Conservation (phyloP, 2,329 filamentous ascomycete genomes). For the Paramyrothecium roridum region DNA sequence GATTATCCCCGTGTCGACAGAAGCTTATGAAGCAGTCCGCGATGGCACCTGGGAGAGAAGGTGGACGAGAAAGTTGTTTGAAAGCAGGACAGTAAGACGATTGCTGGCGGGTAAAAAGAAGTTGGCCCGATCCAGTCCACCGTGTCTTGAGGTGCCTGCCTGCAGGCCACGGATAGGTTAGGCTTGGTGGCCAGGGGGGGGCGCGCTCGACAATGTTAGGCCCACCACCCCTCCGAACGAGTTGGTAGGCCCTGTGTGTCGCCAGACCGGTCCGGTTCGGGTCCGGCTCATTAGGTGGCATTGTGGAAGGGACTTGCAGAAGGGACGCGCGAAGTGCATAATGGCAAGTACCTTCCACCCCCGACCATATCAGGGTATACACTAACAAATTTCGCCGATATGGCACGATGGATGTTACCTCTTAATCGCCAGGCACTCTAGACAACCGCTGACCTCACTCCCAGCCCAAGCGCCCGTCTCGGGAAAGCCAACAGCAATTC, state of each 20-base stretch:
- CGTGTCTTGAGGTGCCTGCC: neutral
- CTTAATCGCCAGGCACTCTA: neutral
- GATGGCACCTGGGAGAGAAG: too few relatives aligned
- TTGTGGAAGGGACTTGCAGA: too few relatives aligned
- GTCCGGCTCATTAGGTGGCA: neutral
- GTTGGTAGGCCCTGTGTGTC: neutral
- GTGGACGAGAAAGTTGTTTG: neutral
- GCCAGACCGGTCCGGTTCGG: neutral
- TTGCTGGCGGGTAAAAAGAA: neutral
- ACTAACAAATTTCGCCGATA: too few relatives aligned
- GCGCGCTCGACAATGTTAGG: neutral
- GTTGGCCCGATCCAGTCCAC: neutral
- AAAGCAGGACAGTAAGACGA: neutral
- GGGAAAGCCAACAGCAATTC: neutral
- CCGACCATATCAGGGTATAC: too few relatives aligned
- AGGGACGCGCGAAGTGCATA: too few relatives aligned
- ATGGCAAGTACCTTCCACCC: too few relatives aligned
- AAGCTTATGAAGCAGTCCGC: too few relatives aligned
- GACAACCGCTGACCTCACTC: neutral
- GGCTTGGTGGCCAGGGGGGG: neutral
- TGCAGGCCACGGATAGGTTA: neutral
- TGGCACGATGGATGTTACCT: too few relatives aligned
- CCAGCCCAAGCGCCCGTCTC: neutral
- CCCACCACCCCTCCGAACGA: neutral
- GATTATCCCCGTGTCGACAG: too few relatives aligned